Evolutionary conservation across 2,329 filamentous ascomycete genomes (phyloP).

Genomic region (Fusarium subglutinans): DNA sequence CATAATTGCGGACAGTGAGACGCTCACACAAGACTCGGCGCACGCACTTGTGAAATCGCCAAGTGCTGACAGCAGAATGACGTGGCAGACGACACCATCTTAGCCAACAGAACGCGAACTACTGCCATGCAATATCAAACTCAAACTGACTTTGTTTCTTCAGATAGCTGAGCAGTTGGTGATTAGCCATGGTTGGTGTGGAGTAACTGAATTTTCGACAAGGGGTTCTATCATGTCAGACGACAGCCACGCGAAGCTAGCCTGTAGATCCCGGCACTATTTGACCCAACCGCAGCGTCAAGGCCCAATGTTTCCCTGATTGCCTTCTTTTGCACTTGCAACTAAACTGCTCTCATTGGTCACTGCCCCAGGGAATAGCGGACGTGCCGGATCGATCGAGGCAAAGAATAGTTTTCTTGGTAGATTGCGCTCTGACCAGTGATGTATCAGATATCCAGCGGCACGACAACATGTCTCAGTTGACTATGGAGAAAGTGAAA

Average conservation of each 20-base stretch:
- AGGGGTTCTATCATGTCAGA: neutral
- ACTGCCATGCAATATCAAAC: neutral
- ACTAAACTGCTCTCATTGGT: neutral
- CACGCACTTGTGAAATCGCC: neutral
- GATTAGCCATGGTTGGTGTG: neutral
- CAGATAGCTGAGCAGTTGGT: neutral
- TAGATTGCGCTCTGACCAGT: neutral
- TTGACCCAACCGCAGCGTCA: neutral
- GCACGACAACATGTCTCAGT: conserved; percentile 2
- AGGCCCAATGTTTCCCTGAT: neutral
- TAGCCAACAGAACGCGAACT: neutral
- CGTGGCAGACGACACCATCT: neutral
- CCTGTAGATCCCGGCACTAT: conserved; percentile 1
- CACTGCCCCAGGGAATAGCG: neutral
- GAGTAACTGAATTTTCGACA: conserved; percentile 1
- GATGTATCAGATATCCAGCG: neutral
- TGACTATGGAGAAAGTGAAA: neutral
- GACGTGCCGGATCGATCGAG: neutral
- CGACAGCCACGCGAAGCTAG: neutral
- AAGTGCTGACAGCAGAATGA: neutral
- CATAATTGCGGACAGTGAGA: neutral
- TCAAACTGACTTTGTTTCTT: neutral
- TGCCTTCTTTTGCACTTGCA: neutral
- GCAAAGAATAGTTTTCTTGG: neutral
- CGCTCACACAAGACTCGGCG: neutral